These are phyloP conservation scores for Zopfochytrium polystomum DNA, from an alignment of 371 early-diverging fungal genomes.

Conservation along the genomic window DNA sequence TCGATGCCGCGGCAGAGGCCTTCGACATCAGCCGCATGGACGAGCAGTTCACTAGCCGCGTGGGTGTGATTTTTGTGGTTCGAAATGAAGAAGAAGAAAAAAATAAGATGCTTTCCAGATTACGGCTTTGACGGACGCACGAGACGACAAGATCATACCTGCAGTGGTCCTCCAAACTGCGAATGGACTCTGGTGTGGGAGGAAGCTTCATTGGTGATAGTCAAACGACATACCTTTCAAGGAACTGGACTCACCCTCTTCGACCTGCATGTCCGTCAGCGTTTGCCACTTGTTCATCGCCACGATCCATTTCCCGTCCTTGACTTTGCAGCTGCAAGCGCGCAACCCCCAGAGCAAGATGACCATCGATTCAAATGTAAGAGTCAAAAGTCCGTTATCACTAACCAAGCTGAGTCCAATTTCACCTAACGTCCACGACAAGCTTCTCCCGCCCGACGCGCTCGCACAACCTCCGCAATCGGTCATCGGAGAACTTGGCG, in stretches of 20 bases:
- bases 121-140: background rate
- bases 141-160: slow-evolving; percentile 40
- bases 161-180: slow-evolving; percentile 65
- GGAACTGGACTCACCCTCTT: slow-evolving; percentile 49
- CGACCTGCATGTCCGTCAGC: slow-evolving; percentile 82
- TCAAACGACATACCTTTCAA: background rate
- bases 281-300: slow-evolving; percentile 98
- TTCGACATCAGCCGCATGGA: slow-evolving; percentile 98
- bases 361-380: background rate
- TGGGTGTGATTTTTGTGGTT: too few relatives aligned
- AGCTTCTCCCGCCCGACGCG: slow-evolving; percentile 73
- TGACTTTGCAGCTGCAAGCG: slow-evolving; percentile 79
- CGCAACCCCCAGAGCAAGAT: too few relatives aligned
- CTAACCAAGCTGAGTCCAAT: background rate
- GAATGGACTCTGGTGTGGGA: slow-evolving; percentile 10
- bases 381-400: slow-evolving; percentile 3
- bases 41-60: slow-evolving; percentile 78
- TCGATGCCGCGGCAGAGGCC: slow-evolving; percentile 94
- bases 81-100: slow-evolving; percentile 1
- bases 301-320: slow-evolving; percentile 78
- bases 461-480: slow-evolving; percentile 60
- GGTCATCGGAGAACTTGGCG: slow-evolving; percentile 64
- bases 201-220: background rate
- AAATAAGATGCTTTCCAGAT: background rate
- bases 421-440: slow-evolving; percentile 80